Evolutionary conservation across 441 rosid species (phyloP), one percentile per base, ranked within the genome.

Genomic region (Eugenia klotzschiana): DNA sequence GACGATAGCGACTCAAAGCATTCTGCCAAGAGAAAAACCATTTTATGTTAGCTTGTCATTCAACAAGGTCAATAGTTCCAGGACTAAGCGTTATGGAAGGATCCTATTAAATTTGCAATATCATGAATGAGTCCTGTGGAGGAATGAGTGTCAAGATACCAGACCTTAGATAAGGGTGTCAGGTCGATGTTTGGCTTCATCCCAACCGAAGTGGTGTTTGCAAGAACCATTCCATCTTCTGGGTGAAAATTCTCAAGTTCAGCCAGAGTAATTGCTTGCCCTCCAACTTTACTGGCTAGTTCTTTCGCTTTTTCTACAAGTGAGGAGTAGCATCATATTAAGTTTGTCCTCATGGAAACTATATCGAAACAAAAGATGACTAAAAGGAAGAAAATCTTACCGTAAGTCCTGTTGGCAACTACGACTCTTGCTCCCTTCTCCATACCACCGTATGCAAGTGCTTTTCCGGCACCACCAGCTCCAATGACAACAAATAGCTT

Each of bases 1-100:
- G 60, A 4, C 89, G 87, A 85, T 91, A 93, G 85, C 82, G 85
- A 82, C 88, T 90, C 84, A 91, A 82, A 84, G 92, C 89, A 54
- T 88, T 91, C 94, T 92, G 89, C 50, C 57, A 27, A 54, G 69
- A 20, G 26, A 53, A 29, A 80, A 26, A n/a, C 0, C 7, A 69
- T n/a, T 6, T 23, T 9, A 10, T 51, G n/a, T 60, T 40, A 55
- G 26, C 29, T 40, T 27, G 43, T 25, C 50, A 40, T 81, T 22
- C 60, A 20, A 23, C 72, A 79, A 18, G 56, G 18, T 79, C 81
- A 26, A 27, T 20, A 37, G 77, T 3, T 69, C 77, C 25, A 69
- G 46, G 22, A 40, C 40, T 9, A n/a, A 29, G 56, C 43, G 25
- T 50, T 27, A 10, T 27, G 18, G 43, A 51, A 79, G 56, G 43